phyloP scores from a whole-genome alignment of 106 monocot genomes.

The Agapanthus africanus region DNA sequence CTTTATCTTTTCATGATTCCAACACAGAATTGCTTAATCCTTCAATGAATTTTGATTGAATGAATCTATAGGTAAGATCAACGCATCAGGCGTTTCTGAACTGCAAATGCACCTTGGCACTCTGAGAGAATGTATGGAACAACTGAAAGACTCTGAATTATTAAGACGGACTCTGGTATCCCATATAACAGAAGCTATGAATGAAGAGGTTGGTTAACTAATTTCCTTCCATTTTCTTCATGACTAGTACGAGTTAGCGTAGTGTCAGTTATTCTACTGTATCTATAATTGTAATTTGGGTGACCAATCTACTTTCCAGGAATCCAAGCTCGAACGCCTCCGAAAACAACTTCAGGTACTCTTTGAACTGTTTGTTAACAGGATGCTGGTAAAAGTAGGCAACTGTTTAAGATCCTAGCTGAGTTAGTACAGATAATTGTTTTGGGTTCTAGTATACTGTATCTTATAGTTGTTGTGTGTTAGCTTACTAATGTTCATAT shows the following conservation, averaged over 20 bases:
- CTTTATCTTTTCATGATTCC: too few relatives aligned
- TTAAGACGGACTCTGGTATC: conserved; percentile 36
- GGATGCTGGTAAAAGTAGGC: too few relatives aligned
- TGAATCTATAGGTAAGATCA: conserved; percentile 32
- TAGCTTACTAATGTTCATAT: too few relatives aligned
- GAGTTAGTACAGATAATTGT: too few relatives aligned
- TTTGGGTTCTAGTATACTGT: too few relatives aligned
- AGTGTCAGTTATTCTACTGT: too few relatives aligned
- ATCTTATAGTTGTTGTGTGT: too few relatives aligned
- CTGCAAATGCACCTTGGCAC: conserved; percentile 32
- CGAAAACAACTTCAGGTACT: conserved; percentile 52
- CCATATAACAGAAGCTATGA: conserved; percentile 46
- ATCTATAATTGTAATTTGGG: background rate
- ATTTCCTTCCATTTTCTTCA: too few relatives aligned
- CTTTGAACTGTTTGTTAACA: too few relatives aligned
- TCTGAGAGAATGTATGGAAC: conserved; percentile 51
- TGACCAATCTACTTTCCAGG: conserved; percentile 28
- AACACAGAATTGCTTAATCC: background rate
- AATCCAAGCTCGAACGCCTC: conserved; percentile 35
- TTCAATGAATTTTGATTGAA: background rate
- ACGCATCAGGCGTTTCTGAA: conserved; percentile 42
- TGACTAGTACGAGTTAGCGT: too few relatives aligned
- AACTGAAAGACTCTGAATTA: conserved; percentile 50
- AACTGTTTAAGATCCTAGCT: too few relatives aligned
- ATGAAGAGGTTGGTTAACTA: conserved; percentile 45